phyloP scores from a whole-genome alignment of 768 basidiomycete species.

The Suillus fuscotomentosus region DNA sequence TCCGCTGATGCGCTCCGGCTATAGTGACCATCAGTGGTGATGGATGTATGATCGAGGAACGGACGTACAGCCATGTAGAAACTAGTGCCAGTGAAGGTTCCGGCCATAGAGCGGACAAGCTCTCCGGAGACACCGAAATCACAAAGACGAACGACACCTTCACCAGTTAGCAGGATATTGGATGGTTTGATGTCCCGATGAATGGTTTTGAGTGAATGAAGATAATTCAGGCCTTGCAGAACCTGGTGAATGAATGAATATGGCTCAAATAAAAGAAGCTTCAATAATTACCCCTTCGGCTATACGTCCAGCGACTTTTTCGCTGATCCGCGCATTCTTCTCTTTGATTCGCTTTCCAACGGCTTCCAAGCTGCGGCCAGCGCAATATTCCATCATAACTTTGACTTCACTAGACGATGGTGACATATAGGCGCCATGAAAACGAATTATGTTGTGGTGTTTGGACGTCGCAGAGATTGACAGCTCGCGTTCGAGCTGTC shows the following conservation, averaged over 20 bases:
- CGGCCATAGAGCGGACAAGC: conserved; percentile 85
- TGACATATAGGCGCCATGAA: conserved; percentile 90
- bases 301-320: conserved; percentile 87
- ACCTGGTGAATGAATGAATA: conserved; percentile 44
- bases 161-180: conserved; percentile 85
- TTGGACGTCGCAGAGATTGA: conserved; percentile 83
- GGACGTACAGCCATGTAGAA: conserved; percentile 96
- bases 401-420: conserved; percentile 90
- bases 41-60: not conserved
- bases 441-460: conserved; percentile 86
- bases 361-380: conserved; percentile 87
- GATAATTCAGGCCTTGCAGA: conserved; percentile 89
- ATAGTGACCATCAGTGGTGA: conserved; percentile 3
- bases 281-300: conserved; percentile 78
- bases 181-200: conserved; percentile 96
- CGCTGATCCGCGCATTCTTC: conserved; percentile 74
- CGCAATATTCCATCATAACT: conserved; percentile 89
- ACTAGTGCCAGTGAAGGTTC: conserved; percentile 96
- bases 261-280: conserved; percentile 1
- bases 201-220: conserved; percentile 89
- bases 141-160: conserved; percentile 87
- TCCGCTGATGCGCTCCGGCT: conserved; percentile 95
- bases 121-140: conserved; percentile 99
- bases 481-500: conserved; percentile 91
- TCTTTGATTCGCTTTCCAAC: conserved; percentile 84